These are phyloP conservation scores for Kwoniella dejecticola DNA, from an alignment of 768 basidiomycete genomes.

Conservation along the genomic window DNA sequence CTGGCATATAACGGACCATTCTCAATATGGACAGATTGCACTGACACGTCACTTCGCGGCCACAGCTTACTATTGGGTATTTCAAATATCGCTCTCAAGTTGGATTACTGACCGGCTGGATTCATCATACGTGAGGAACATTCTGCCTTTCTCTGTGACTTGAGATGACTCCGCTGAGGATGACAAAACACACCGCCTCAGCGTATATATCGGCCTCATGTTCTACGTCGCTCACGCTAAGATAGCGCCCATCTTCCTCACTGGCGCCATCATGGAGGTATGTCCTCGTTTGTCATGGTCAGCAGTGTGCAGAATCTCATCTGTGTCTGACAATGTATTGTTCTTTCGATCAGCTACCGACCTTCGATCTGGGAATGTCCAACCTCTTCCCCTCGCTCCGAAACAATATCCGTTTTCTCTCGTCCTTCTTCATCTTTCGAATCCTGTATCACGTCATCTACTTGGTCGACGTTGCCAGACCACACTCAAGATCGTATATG, in stretches of 20 bases:
- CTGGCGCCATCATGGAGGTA: slow-evolving; percentile 61
- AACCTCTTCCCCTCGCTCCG: slow-evolving; percentile 60
- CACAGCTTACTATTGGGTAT: slow-evolving; percentile 60
- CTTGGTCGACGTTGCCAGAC: slow-evolving; percentile 38
- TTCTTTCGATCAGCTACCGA: slow-evolving; percentile 58
- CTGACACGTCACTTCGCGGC: background rate
- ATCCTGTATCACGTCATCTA: slow-evolving; percentile 60
- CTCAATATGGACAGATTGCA: background rate
- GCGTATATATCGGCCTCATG: slow-evolving; percentile 58
- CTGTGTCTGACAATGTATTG: no score
- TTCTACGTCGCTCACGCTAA: slow-evolving; percentile 56
- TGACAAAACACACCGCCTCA: no score
- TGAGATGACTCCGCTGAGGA: no score
- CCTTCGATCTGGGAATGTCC: slow-evolving; percentile 61
- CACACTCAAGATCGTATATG: slow-evolving; percentile 47
- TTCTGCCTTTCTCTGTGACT: slow-evolving; percentile 1
- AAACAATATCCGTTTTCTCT: slow-evolving; percentile 61
- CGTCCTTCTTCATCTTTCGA: slow-evolving; percentile 62
- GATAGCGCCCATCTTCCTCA: slow-evolving; percentile 59
- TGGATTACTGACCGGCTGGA: slow-evolving; percentile 64
- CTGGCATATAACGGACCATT: background rate
- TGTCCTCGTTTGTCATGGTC: slow-evolving; percentile 7
- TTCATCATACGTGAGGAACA: slow-evolving; percentile 60
- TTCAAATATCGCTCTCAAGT: slow-evolving; percentile 60
- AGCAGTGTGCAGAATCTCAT: no score